Conservation (phyloP, 352 stramenopile species). For the Phytophthora macrochlamydospora region DNA sequence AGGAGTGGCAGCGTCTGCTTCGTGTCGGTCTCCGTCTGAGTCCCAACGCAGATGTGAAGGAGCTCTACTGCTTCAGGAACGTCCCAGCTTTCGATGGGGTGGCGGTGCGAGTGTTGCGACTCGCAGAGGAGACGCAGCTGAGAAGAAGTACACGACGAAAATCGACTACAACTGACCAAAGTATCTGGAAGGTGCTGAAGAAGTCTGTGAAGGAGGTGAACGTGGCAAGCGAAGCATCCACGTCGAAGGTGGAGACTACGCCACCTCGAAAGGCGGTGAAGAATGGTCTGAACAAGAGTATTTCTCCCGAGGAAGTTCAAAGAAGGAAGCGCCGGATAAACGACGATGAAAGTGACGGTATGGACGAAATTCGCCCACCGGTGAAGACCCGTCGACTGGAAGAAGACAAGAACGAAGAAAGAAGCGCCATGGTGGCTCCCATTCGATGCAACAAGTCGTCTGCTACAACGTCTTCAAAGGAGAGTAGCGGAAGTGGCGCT, state of each 20-base stretch:
- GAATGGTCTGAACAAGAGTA: background rate
- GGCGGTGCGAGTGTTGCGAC: constrained; percentile 30
- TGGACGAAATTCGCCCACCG: constrained; percentile 12
- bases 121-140: constrained; percentile 8
- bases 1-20: constrained; percentile 37
- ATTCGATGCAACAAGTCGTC: background rate
- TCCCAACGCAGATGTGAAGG: constrained; percentile 20
- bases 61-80: constrained; percentile 48
- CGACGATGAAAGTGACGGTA: background rate
- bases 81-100: constrained; percentile 28
- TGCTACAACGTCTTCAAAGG: background rate
- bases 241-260: background rate
- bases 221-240: background rate
- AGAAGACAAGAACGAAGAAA: background rate
- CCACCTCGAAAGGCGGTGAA: background rate
- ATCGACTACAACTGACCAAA: background rate
- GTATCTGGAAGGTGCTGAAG: constrained; percentile 20
- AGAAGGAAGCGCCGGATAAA: constrained; percentile 4
- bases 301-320: constrained; percentile 10
- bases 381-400: constrained; percentile 13
- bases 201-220: background rate
- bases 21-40: constrained; percentile 31
- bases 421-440: background rate
- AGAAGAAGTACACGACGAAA: background rate
- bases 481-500: background rate